Evolutionary conservation across 768 basidiomycete genomes (phyloP).

Genomic region (Lactarius hatsudake): DNA sequence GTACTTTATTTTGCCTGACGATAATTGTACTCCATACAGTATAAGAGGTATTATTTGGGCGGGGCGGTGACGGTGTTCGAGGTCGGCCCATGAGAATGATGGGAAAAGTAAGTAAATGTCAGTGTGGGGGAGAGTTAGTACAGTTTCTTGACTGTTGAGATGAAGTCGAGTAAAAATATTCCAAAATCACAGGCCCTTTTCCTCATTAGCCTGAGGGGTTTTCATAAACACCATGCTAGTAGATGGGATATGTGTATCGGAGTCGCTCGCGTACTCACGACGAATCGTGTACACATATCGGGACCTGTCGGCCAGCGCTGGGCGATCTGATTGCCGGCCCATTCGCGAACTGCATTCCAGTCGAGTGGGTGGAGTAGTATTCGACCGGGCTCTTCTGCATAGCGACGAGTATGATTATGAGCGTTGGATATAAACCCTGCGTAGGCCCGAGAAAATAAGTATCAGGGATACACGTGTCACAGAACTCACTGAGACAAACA

Average conservation of each 20-base stretch:
- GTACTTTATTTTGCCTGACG: too few relatives aligned
- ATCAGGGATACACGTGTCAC: not conserved
- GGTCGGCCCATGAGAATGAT: not conserved
- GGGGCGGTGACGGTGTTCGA: too few relatives aligned
- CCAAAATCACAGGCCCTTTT: conserved; percentile 1
- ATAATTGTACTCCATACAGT: too few relatives aligned
- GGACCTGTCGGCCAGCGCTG: not conserved
- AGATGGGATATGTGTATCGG: conserved; percentile 9
- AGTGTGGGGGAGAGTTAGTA: too few relatives aligned
- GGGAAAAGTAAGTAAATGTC: too few relatives aligned
- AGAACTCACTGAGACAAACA: conserved; percentile 10
- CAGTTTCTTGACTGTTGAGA: too few relatives aligned
- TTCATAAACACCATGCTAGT: not conserved
- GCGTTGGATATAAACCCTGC: conserved; percentile 15
- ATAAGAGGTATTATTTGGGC: too few relatives aligned
- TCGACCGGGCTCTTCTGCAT: conserved; percentile 23
- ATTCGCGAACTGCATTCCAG: conserved; percentile 2
- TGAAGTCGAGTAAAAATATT: too few relatives aligned
- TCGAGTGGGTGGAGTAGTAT: conserved; percentile 5
- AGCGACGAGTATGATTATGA: conserved; percentile 19
- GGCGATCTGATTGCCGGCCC: not conserved
- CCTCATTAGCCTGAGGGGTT: not conserved
- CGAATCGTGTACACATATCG: not conserved
- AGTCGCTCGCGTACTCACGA: conserved; percentile 6
- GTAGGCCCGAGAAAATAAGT: too few relatives aligned